Evolutionary conservation across 192 early-diverging fungal genomes (phyloP).

Genomic region (Coemansia asiatica): DNA sequence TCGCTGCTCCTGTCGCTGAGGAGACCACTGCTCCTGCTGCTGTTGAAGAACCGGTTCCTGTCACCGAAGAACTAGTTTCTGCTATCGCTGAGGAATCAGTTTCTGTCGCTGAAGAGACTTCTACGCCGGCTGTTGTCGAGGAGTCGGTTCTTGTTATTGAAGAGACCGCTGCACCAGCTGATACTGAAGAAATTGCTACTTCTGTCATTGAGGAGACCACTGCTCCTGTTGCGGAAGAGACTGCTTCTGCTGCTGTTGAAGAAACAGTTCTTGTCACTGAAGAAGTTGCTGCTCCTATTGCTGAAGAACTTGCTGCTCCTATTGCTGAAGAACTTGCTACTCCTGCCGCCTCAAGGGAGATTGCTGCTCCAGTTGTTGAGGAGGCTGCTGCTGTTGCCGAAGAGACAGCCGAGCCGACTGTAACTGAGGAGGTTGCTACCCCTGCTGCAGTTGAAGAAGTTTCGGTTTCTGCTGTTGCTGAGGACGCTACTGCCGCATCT

Average conservation of each 20-base stretch:
- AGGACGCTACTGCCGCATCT: conserved; percentile 4
- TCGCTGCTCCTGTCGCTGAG: neutral
- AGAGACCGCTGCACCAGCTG: neutral
- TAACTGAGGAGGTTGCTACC: conserved; percentile 9
- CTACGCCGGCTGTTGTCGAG: neutral
- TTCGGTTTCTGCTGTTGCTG: neutral
- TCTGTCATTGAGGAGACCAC: conserved; percentile 5
- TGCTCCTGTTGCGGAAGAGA: conserved; percentile 4
- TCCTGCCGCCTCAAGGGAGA: neutral
- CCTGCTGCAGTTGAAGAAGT: conserved; percentile 10
- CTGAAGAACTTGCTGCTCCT: neutral
- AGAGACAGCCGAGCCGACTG: neutral
- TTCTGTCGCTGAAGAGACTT: conserved; percentile 11
- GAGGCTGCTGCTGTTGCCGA: conserved; percentile 11
- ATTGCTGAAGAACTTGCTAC: conserved; percentile 2
- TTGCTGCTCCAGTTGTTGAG: neutral
- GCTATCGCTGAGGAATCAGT: neutral
- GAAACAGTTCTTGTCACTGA: neutral
- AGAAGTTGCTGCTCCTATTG: neutral
- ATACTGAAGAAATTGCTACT: neutral
- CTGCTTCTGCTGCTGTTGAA: conserved; percentile 6
- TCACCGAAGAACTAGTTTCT: conserved; percentile 14
- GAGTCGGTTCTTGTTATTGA: neutral
- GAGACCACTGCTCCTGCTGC: neutral
- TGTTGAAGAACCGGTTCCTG: conserved; percentile 2